These are phyloP conservation scores for Xylaria telfairii DNA, from an alignment of 495 filamentous ascomycete species.

Conservation along the genomic window DNA sequence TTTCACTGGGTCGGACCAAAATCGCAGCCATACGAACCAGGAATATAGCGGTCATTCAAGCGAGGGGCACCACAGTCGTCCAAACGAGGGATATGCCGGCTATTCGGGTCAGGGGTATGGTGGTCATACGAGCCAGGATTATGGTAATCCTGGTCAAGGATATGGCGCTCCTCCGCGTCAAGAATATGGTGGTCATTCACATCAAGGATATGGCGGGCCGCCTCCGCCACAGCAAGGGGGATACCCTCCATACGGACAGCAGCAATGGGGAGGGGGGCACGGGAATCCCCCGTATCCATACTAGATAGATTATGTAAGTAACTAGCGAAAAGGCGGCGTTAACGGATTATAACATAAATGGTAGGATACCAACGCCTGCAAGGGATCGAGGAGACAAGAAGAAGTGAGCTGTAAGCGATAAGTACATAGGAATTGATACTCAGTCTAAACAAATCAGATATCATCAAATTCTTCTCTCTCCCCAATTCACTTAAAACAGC, in stretches of 20 bases:
- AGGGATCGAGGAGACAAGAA: not conserved
- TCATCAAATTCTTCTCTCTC: not conserved
- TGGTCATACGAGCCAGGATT: not conserved
- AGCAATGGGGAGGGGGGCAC: conserved; percentile 35
- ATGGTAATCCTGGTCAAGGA: not conserved
- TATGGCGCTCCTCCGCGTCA: conserved; percentile 4
- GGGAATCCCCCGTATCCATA: conserved; percentile 26
- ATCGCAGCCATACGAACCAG: not conserved
- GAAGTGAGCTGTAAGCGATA: not conserved
- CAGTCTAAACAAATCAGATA: not conserved
- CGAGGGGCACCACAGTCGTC: conserved; percentile 30
- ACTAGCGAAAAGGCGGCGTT: not conserved
- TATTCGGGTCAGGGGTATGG: conserved; percentile 6
- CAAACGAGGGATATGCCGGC: conserved; percentile 8
- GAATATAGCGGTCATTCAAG: conserved; percentile 22
- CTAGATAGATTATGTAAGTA: not conserved
- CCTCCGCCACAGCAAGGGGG: conserved; percentile 30
- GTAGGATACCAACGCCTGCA: not conserved
- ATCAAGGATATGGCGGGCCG: conserved; percentile 32
- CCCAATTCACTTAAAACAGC: not conserved
- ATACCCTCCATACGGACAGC: conserved; percentile 36
- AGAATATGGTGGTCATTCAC: conserved; percentile 21
- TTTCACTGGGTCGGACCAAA: conserved; percentile 23
- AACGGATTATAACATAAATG: not conserved
- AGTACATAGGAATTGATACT: not conserved